These are phyloP conservation scores for Claviceps cyperi DNA, from an alignment of 2,329 filamentous ascomycete genomes.

Conservation along the genomic window DNA sequence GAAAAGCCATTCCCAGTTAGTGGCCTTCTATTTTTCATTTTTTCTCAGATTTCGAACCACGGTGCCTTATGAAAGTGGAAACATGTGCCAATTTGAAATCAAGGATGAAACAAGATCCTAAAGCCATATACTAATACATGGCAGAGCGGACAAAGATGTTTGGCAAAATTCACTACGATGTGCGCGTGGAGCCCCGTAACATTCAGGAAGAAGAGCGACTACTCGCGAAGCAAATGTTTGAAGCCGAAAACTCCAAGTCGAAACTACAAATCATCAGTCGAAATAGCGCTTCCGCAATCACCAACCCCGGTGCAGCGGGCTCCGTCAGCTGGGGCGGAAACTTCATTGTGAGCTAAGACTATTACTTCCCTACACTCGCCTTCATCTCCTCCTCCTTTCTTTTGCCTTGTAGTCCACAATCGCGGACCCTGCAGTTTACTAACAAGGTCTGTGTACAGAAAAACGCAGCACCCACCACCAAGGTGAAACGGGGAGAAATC, in stretches of 20 bases:
- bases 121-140: background rate
- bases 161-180: constrained; percentile 60
- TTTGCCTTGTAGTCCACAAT: too few relatives aligned
- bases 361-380: background rate
- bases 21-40: constrained; percentile 7
- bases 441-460: constrained; percentile 27
- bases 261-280: constrained; percentile 36
- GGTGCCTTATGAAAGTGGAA: too few relatives aligned
- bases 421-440: too few relatives aligned
- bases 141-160: constrained; percentile 65
- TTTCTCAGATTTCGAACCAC: too few relatives aligned
- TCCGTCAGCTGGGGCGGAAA: constrained; percentile 24
- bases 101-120: too few relatives aligned
- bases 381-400: background rate
- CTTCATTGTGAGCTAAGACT: constrained; percentile 40
- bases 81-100: too few relatives aligned
- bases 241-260: constrained; percentile 34
- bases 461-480: constrained; percentile 31
- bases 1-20: constrained; percentile 63
- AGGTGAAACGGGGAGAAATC: constrained; percentile 53
- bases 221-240: constrained; percentile 40
- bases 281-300: constrained; percentile 34
- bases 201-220: constrained; percentile 55
- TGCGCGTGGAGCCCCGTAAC: constrained; percentile 58
- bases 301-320: constrained; percentile 37